These are phyloP conservation scores for Vishniacozyma victoriae DNA, from an alignment of 768 basidiomycete genomes.

Conservation along the genomic window DNA sequence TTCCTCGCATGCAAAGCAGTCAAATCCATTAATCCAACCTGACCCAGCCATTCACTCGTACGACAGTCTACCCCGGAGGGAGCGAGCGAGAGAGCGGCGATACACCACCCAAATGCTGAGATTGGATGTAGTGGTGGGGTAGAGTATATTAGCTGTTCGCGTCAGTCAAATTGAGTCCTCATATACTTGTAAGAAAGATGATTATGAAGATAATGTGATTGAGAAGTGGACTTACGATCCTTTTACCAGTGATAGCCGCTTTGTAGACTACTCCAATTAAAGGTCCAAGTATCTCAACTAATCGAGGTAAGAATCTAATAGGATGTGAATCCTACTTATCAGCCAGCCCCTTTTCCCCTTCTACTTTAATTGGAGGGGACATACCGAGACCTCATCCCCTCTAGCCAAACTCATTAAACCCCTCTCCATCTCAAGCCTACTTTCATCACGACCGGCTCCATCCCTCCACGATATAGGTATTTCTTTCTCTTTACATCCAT, in stretches of 20 bases:
- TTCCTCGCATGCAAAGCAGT: slow-evolving; percentile 16
- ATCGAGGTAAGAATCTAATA: slow-evolving; percentile 27
- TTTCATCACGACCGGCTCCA: no score
- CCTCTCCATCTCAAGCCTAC: no score
- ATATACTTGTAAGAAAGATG: no score
- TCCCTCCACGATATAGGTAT: no score
- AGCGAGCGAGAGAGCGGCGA: slow-evolving; percentile 28
- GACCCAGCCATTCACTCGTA: slow-evolving; percentile 25
- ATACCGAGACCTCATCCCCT: no score
- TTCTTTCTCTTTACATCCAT: no score
- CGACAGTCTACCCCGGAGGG: slow-evolving; percentile 4
- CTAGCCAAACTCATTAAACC: no score
- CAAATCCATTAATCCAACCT: slow-evolving; percentile 42
- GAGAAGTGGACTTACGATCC: slow-evolving; percentile 29
- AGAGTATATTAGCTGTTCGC: slow-evolving; percentile 36
- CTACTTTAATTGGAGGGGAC: no score
- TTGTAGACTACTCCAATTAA: slow-evolving; percentile 35
- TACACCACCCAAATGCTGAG: slow-evolving; percentile 40
- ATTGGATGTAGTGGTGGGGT: slow-evolving; percentile 38
- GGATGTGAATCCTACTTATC: no score
- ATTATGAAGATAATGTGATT: neutral
- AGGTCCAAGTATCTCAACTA: slow-evolving; percentile 33
- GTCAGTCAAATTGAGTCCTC: neutral
- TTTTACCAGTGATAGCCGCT: slow-evolving; percentile 26
- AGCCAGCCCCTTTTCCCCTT: no score